These are phyloP conservation scores for Pontederia paniculata DNA, from an alignment of 176 grass and related monocot species.

Conservation along the genomic window DNA sequence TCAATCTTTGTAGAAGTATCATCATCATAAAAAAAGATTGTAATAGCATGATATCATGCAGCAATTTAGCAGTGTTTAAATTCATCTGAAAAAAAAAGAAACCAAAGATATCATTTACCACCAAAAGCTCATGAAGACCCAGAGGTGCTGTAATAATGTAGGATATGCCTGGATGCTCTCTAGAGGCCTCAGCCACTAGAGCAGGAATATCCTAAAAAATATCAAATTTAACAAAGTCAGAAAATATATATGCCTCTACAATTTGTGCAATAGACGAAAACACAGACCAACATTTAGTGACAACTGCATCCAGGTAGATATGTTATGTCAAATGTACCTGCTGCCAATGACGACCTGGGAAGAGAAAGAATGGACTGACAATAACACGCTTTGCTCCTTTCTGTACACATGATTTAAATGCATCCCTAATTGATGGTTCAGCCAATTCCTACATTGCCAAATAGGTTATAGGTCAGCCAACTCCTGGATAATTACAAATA, in stretches of 20 bases:
- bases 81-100: slow-evolving; percentile 4
- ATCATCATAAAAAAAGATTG: too few species aligned
- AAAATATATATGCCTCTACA: too few species aligned
- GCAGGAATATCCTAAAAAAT: slow-evolving; percentile 67
- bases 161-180: slow-evolving; percentile 54
- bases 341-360: slow-evolving; percentile 80
- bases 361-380: slow-evolving; percentile 88
- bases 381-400: slow-evolving; percentile 61
- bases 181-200: slow-evolving; percentile 56
- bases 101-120: slow-evolving; percentile 38
- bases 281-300: too few species aligned
- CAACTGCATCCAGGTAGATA: too few species aligned
- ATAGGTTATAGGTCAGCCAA: slow-evolving; percentile 16
- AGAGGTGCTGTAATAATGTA: slow-evolving; percentile 78
- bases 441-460: slow-evolving; percentile 59
- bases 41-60: too few species aligned
- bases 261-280: too few species aligned
- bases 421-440: slow-evolving; percentile 67
- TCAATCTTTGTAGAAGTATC: too few species aligned
- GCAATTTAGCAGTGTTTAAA: background rate
- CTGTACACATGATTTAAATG: slow-evolving; percentile 70
- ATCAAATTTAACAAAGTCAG: background rate
- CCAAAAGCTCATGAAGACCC: slow-evolving; percentile 89
- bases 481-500: background rate
- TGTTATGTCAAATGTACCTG: slow-evolving; percentile 29